Conservation (phyloP, 2,329 filamentous ascomycete genomes). For the Phaeomoniella chlamydospora region DNA sequence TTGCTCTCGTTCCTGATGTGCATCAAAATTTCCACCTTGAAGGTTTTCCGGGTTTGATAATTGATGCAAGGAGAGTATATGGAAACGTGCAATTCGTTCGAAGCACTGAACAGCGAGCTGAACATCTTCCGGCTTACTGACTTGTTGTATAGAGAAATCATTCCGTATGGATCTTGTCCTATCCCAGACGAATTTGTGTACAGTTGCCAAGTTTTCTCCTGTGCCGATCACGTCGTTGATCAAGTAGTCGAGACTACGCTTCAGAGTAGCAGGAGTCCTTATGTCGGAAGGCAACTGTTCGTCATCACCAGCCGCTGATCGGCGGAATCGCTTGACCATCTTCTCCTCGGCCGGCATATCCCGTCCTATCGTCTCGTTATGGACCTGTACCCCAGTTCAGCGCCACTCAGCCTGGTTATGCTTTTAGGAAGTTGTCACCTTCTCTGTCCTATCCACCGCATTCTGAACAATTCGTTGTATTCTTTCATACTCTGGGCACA, state of each 20-base stretch:
- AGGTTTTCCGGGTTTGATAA: slow-evolving; percentile 36
- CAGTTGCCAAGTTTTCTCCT: slow-evolving; percentile 30
- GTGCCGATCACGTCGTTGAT: slow-evolving; percentile 37
- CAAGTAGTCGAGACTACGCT: slow-evolving; percentile 31
- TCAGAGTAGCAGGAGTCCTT: slow-evolving; percentile 37
- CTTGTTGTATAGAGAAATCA: slow-evolving; percentile 49
- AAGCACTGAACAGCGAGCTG: slow-evolving; percentile 43
- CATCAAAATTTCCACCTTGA: slow-evolving; percentile 34
- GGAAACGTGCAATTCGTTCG: slow-evolving; percentile 49
- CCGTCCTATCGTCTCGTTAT: slow-evolving; percentile 7
- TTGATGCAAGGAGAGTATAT: slow-evolving; percentile 47
- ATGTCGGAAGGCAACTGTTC: slow-evolving; percentile 50
- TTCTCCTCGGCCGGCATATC: slow-evolving; percentile 30
- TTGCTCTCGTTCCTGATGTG: slow-evolving; percentile 49
- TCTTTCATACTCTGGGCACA: slow-evolving; percentile 51
- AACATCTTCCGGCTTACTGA: slow-evolving; percentile 41
- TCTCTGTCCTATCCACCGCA: slow-evolving; percentile 46
- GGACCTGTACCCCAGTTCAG: slow-evolving; percentile 4
- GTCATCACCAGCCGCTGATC: slow-evolving; percentile 48
- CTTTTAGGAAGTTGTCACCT: slow-evolving; percentile 21
- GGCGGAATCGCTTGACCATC: slow-evolving; percentile 51
- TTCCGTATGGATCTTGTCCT: slow-evolving; percentile 50
- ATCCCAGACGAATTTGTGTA: slow-evolving; percentile 53
- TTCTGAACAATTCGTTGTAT: slow-evolving; percentile 47
- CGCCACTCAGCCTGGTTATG: slow-evolving; percentile 1